These are phyloP conservation scores for Amoebophrya sp. DNA, from an alignment of 169 alveolate genomes.

Conservation along the genomic window DNA sequence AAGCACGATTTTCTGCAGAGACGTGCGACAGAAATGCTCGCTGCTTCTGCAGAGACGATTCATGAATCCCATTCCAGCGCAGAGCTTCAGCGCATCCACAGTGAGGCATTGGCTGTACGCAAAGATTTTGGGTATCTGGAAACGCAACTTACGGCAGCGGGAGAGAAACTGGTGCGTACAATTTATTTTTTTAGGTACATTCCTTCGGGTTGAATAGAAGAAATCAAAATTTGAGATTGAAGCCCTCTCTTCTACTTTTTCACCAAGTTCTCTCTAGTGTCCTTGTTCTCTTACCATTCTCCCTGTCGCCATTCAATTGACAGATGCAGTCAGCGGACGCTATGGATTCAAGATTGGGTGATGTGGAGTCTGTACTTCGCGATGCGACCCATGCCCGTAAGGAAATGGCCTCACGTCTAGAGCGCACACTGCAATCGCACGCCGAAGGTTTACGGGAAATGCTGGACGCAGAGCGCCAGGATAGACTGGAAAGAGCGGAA, in stretches of 20 bases:
- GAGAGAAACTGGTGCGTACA: neutral
- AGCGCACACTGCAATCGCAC: neutral
- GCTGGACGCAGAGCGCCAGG: neutral
- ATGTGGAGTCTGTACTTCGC: neutral
- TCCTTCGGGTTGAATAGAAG: no score
- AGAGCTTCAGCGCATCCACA: no score
- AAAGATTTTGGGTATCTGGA: neutral
- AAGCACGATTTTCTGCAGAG: no score
- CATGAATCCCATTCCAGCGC: no score
- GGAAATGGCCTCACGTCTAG: neutral
- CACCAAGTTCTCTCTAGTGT: no score
- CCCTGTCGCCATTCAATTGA: no score
- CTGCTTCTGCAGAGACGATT: no score
- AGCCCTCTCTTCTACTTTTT: no score
- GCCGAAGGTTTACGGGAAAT: neutral
- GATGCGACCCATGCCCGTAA: neutral
- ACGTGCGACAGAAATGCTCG: no score
- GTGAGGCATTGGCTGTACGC: neutral
- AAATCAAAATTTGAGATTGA: no score
- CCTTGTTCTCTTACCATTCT: no score
- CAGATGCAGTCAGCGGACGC: neutral
- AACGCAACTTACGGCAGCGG: neutral
- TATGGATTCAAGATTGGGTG: neutral
- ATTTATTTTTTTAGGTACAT: no score
- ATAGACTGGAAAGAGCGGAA: neutral